phyloP scores from a whole-genome alignment of 2,329 filamentous ascomycete genomes.

The Coniella lustricola region DNA sequence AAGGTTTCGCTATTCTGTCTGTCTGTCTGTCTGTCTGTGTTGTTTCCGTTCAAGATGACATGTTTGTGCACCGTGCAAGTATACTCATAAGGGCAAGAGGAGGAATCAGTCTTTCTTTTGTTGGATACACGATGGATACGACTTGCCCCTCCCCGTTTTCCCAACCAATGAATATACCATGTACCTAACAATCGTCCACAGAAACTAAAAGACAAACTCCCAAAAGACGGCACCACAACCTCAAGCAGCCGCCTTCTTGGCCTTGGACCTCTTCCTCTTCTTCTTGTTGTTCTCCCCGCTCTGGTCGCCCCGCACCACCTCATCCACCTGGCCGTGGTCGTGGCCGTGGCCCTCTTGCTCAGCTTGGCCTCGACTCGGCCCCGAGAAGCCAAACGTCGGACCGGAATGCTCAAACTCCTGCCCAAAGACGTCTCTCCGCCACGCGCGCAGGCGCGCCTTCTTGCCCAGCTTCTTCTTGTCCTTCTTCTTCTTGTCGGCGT shows the following conservation, averaged over 20 bases:
- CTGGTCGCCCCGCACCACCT: too few species aligned
- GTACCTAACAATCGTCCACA: too few species aligned
- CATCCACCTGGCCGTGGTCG: conserved; percentile 25
- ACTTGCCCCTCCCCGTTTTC: too few species aligned
- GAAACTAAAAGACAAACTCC: too few species aligned
- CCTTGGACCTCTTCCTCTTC: conserved; percentile 28
- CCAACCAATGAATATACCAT: background rate
- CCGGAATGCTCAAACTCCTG: conserved; percentile 49
- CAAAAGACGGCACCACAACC: background rate
- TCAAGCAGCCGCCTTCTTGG: conserved; percentile 25
- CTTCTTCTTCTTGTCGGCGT: conserved; percentile 78
- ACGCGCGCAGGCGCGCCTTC: conserved; percentile 83
- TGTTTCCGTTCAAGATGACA: too few species aligned
- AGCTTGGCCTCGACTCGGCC: conserved; percentile 35
- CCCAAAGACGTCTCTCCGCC: conserved; percentile 63
- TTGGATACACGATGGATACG: too few species aligned
- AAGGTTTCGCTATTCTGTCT: too few species aligned
- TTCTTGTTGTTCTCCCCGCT: conserved; percentile 28
- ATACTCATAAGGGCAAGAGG: too few species aligned
- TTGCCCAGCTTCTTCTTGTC: conserved; percentile 87
- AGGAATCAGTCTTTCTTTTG: too few species aligned
- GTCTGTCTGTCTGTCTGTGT: too few species aligned
- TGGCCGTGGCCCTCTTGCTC: conserved; percentile 23
- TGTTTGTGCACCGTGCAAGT: too few species aligned
- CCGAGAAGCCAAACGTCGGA: conserved; percentile 51